Conservation (phyloP, 495 filamentous ascomycete genomes). For the Hyaloscypha hepaticicola region DNA sequence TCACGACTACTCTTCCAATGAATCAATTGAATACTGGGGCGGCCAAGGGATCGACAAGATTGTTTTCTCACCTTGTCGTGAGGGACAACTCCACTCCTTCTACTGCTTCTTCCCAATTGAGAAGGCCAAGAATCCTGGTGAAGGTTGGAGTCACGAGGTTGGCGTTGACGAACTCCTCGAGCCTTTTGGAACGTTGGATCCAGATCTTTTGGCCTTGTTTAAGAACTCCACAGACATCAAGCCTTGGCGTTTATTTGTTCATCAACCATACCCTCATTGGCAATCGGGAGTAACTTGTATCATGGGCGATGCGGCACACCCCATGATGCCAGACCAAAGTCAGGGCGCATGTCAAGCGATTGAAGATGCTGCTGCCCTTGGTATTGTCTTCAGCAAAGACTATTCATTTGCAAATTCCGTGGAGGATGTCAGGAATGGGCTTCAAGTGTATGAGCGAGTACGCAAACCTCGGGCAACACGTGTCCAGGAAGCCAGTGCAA, state of each 20-base stretch:
- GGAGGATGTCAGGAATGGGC: conserved; percentile 40
- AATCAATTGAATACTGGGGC: conserved; percentile 36
- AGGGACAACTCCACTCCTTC: conserved; percentile 31
- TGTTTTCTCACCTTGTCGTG: conserved; percentile 32
- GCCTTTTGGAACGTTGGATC: conserved; percentile 30
- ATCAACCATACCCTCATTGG: conserved; percentile 44
- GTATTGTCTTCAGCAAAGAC: conserved; percentile 44
- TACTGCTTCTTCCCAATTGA: conserved; percentile 37
- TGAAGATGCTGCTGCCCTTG: conserved; percentile 48
- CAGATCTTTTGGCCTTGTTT: conserved; percentile 23
- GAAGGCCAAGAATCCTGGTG: conserved; percentile 20
- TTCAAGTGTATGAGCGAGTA: conserved; percentile 45
- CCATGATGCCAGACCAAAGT: conserved; percentile 61
- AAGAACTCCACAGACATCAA: conserved; percentile 36
- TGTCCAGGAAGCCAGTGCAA: conserved; percentile 39
- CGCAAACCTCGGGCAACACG: conserved; percentile 41
- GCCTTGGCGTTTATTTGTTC: conserved; percentile 42
- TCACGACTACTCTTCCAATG: conserved; percentile 24
- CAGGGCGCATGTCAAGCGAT: conserved; percentile 35
- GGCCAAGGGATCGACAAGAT: conserved; percentile 32
- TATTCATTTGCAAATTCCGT: conserved; percentile 35
- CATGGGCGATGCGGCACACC: conserved; percentile 68
- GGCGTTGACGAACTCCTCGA: conserved; percentile 12
- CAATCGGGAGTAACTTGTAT: conserved; percentile 50
- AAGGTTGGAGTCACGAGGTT: conserved; percentile 25